Percentiles rank a stretch among this genome's conserved stretches.
phyloP scores from a whole-genome alignment of 768 basidiomycete species.

The Jaapia argillacea region DNA sequence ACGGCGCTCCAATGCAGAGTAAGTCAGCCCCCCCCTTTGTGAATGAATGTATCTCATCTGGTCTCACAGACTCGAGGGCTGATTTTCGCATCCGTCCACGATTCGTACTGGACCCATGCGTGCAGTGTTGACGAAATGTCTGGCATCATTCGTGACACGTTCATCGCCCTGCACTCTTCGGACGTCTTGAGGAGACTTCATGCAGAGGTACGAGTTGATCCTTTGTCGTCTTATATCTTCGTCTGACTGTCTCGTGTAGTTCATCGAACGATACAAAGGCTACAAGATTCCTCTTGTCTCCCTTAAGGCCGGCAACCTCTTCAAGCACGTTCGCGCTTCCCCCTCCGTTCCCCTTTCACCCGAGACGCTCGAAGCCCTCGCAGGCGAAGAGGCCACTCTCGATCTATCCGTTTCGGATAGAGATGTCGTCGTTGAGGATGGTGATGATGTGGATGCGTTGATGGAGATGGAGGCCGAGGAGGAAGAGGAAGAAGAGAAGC shows the following conservation, averaged over 20 bases:
- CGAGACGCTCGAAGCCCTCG: slow-evolving; percentile 24
- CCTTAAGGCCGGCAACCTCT: slow-evolving; percentile 26
- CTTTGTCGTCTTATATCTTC: background rate
- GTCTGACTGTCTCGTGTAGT: slow-evolving; percentile 31
- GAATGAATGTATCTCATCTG: background rate
- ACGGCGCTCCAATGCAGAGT: slow-evolving; percentile 87
- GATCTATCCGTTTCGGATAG: slow-evolving; percentile 21
- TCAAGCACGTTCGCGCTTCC: slow-evolving; percentile 32
- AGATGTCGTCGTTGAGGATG: slow-evolving; percentile 6
- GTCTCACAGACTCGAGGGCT: slow-evolving; percentile 35
- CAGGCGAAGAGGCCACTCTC: slow-evolving; percentile 17
- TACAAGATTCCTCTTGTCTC: slow-evolving; percentile 53
- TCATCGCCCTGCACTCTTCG: slow-evolving; percentile 85
- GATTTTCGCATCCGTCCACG: slow-evolving; percentile 93
- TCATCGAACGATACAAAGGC: slow-evolving; percentile 65
- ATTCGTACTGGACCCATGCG: slow-evolving; percentile 99
- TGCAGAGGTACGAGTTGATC: slow-evolving; percentile 47
- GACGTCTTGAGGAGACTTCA: slow-evolving; percentile 69
- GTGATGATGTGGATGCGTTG: slow-evolving; percentile 9
- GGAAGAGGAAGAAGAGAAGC: slow-evolving; percentile 13
- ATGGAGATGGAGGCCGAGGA: slow-evolving; percentile 10
- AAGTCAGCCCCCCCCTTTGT: slow-evolving; percentile 17
- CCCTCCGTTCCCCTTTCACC: no score
- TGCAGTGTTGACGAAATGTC: slow-evolving; percentile 83
- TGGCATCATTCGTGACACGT: slow-evolving; percentile 80